Evolutionary conservation across 2,329 filamentous ascomycete species (phyloP), one percentile per base, ranked within the genome.

Genomic region (Ceratocystis alfenasii): DNA sequence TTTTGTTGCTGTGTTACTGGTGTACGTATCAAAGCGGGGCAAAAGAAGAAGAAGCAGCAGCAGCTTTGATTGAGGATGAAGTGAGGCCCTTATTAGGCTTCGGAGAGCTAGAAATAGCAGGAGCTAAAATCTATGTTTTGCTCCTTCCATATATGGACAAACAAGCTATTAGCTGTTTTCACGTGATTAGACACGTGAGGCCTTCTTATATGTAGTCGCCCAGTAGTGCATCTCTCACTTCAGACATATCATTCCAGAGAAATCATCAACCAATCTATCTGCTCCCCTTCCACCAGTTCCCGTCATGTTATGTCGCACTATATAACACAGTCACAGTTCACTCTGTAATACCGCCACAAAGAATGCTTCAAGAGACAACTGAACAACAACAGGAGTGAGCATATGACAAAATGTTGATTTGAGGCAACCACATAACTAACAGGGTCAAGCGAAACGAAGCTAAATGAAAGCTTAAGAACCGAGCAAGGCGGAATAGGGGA

Each of bases 21-120:
- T 25, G 22, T 25, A 25, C 15, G 48, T 53, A 53, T 28, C 48
- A 53, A 53, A 53, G 48, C 60, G 60, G 60, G 60, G 60, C 17
- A 60, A 64, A 46, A 59, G 63, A 30, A 36, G 25, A 60, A 65
- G 48, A 53, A 53, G 20, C 10, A 25, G 17, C 48, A n/a, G 12
- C 8, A 53, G 48, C 48, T 53, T 25, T 5, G 17, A 10, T 53
- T 10, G 22, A 22, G 48, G 17, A 20, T 53, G 48, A 48, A 22
- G 46, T 28, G 48, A 53, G 48, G 48, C 48, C 48, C 22, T 53
- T 15, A 41, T 53, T 53, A 15, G 48, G 48, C 48, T 15, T 25
- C 8, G 10, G 48, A 10, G 20, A 53, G 15, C 48, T 53, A 25
- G 48, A 53, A 53, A 53, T 15, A 53, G 48, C 22, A 53, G 48